phyloP scores from a whole-genome alignment of 2,329 filamentous ascomycete species.

The Aaosphaeria pasadenensis region DNA sequence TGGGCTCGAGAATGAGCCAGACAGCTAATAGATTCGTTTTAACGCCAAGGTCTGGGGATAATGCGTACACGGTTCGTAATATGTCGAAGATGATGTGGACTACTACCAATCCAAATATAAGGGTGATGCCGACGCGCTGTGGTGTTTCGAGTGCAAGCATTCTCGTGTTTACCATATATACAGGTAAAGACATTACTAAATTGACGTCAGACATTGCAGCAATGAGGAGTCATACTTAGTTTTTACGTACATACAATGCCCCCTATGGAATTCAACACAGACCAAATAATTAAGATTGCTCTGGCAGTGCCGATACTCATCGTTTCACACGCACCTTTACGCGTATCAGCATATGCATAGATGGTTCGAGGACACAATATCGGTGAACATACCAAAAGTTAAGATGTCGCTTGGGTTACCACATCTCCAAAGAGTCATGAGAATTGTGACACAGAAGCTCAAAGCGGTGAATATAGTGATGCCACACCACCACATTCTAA shows the following conservation, averaged over 20 bases:
- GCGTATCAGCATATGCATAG: no score
- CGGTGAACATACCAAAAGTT: neutral
- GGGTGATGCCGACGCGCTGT: slow-evolving; percentile 1
- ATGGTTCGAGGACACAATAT: neutral
- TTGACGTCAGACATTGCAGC: neutral
- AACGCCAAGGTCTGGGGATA: neutral
- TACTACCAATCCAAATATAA: slow-evolving; percentile 2
- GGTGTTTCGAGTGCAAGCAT: neutral
- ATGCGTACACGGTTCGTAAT: slow-evolving; percentile 1
- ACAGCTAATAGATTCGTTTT: slow-evolving; percentile 1
- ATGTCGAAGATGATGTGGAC: slow-evolving; percentile 3
- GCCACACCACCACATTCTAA: neutral
- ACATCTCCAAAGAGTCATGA: neutral
- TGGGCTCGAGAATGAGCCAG: slow-evolving; percentile 7
- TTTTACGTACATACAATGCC: slow-evolving; percentile 3
- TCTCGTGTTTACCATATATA: neutral
- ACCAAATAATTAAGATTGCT: slow-evolving; percentile 1
- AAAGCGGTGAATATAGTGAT: neutral
- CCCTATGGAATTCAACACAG: slow-evolving; percentile 1
- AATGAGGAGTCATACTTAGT: slow-evolving; percentile 1
- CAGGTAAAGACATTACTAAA: slow-evolving; percentile 2
- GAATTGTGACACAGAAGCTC: neutral
- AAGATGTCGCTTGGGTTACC: neutral
- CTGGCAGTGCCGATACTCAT: neutral
- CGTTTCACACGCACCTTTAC: neutral